Conservation (phyloP, 1,284 basidiomycete genomes). For the Wallemia mellicola region DNA sequence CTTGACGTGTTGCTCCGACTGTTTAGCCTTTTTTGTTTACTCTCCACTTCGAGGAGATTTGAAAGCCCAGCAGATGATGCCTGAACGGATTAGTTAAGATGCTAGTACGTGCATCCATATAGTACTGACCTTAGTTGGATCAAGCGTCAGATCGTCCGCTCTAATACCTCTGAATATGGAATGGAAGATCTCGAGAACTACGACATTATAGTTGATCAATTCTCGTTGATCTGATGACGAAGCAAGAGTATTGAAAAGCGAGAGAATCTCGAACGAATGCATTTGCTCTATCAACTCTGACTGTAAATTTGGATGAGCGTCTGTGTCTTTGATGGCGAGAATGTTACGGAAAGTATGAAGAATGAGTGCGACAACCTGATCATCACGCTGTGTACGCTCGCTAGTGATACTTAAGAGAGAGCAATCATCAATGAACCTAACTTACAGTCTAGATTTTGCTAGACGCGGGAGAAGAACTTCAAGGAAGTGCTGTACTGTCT, state of each 20-base stretch:
- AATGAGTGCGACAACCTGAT: slow-evolving; percentile 59
- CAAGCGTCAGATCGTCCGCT: not conserved
- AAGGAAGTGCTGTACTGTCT: slow-evolving; percentile 14
- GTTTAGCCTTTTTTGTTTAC: slow-evolving; percentile 26
- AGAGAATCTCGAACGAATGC: slow-evolving; percentile 37
- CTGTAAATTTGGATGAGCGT: slow-evolving; percentile 7
- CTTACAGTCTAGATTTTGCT: slow-evolving; percentile 14
- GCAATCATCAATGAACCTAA: not conserved
- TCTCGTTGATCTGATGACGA: slow-evolving; percentile 40
- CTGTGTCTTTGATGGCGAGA: slow-evolving; percentile 46
- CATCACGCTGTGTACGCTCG: slow-evolving; percentile 43
- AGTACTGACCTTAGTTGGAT: not conserved
- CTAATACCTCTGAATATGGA: slow-evolving; percentile 43
- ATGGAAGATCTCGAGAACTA: slow-evolving; percentile 67
- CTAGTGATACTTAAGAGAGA: slow-evolving; percentile 5
- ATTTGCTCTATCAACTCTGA: slow-evolving; percentile 40
- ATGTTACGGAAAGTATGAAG: slow-evolving; percentile 69
- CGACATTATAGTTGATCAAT: slow-evolving; percentile 52
- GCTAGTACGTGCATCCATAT: slow-evolving; percentile 4
- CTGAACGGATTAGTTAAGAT: slow-evolving; percentile 20
- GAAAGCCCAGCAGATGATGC: slow-evolving; percentile 30
- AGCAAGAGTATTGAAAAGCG: slow-evolving; percentile 52
- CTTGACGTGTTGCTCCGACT: slow-evolving; percentile 25
- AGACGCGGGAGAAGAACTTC: slow-evolving; percentile 15
- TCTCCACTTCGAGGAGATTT: slow-evolving; percentile 39